phyloP scores from a whole-genome alignment of 2,329 filamentous ascomycete genomes.

The Niveomyces coronatus region DNA sequence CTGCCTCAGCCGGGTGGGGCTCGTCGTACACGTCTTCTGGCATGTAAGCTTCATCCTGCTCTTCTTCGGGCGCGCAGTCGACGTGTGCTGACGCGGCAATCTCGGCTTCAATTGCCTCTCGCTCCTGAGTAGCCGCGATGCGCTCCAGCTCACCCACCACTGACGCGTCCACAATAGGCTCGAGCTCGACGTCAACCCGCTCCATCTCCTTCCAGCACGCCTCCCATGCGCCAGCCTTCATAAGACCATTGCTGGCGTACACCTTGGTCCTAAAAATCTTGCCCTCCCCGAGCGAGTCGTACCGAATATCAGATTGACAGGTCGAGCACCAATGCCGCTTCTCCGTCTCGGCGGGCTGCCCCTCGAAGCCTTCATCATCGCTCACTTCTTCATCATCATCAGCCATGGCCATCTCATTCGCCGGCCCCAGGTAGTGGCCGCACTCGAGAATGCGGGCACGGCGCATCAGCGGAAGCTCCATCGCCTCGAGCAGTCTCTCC shows the following conservation, averaged over 20 bases:
- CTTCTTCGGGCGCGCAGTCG: constrained; percentile 7
- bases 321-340: constrained; percentile 46
- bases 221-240: constrained; percentile 84
- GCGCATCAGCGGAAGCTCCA: constrained; percentile 55
- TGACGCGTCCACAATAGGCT: constrained; percentile 55
- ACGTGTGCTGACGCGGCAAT: constrained; percentile 15
- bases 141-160: constrained; percentile 50
- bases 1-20: constrained; percentile 17
- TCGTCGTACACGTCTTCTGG: constrained; percentile 11
- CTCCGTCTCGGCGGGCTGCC: constrained; percentile 13
- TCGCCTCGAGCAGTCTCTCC: constrained; percentile 63
- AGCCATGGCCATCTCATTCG: constrained; percentile 35
- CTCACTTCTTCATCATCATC: constrained; percentile 38
- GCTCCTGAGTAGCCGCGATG: constrained; percentile 38
- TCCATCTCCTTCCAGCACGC: constrained; percentile 98
- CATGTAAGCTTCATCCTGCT: constrained; percentile 8
- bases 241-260: constrained; percentile 89
- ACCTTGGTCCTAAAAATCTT: constrained; percentile 72
- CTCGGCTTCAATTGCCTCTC: constrained; percentile 22
- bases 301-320: constrained; percentile 44
- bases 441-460: constrained; percentile 64
- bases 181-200: constrained; percentile 87
- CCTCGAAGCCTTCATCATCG: constrained; percentile 31
- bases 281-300: constrained; percentile 40
- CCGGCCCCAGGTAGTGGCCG: constrained; percentile 62